These are phyloP conservation scores for Daldinia vernicosa DNA, from an alignment of 495 filamentous ascomycete species.

Conservation along the genomic window DNA sequence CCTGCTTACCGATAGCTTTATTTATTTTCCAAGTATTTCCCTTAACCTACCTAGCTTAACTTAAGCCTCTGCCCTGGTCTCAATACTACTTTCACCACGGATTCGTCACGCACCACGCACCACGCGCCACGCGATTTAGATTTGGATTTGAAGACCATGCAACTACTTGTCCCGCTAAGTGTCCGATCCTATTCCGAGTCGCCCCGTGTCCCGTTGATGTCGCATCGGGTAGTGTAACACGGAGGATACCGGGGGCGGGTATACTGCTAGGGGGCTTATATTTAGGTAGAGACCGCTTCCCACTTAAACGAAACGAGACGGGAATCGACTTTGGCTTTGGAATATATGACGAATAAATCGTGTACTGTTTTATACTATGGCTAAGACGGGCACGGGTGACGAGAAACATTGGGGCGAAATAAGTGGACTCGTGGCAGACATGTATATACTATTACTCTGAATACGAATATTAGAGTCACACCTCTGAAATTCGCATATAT, in stretches of 20 bases:
- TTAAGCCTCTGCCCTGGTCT: background rate
- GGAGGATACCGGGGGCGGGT: conserved; percentile 1
- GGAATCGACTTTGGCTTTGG: background rate
- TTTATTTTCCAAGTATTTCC: background rate
- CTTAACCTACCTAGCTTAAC: background rate
- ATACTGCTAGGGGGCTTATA: background rate
- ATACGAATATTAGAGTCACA: no score
- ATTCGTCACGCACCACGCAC: background rate
- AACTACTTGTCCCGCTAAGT: conserved; percentile 1
- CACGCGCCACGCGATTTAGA: background rate
- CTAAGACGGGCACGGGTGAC: background rate
- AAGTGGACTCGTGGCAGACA: background rate
- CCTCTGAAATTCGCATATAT: no score
- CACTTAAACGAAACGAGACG: background rate
- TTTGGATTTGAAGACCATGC: conserved; percentile 1
- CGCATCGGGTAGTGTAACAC: conserved; percentile 8
- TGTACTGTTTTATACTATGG: background rate
- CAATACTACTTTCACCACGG: background rate
- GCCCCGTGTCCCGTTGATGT: conserved; percentile 1
- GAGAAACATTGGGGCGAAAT: background rate
- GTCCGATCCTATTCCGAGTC: conserved; percentile 10
- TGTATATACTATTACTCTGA: background rate
- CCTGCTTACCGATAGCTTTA: no score
- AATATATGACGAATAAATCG: background rate
- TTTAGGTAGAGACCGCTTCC: background rate